Evolutionary conservation across 495 filamentous ascomycete species (phyloP), one percentile per base, ranked within the genome.

Genomic region (Penicillium dipodomyicola): DNA sequence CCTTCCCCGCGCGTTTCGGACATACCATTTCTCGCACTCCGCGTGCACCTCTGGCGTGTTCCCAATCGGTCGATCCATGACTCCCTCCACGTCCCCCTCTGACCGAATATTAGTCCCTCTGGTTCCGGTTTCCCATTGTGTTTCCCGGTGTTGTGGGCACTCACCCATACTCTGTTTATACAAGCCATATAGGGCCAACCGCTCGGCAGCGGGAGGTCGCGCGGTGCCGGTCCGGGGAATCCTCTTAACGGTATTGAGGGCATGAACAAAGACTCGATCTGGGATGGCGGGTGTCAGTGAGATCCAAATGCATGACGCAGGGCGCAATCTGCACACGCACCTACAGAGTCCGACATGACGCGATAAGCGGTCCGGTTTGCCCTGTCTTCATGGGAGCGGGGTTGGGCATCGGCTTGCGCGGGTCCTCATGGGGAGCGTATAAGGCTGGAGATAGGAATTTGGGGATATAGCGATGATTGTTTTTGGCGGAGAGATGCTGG

Each of bases 201-300:
- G 88, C 64, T 92, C 93, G 32, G 81, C 76, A 9, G 92, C 81
- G 35, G 94, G 95, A 19, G 94, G 94, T 39, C 93, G 86, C 49
- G 89, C 83, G 40, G 90, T 90, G 23, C 94, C 93, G 14, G 91
- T 95, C 65, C 91, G 92, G 63, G 91, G 91, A 56, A 98, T 96
- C 65, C 94, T 94, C 73, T 96, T 96, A 60, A 97, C 94, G 27
- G 93, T 97, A 74, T 96, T 96, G 68, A 98, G 85, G 56, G 94
- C 94, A 83, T 98, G 93, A 72, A 93, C 92, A 76, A 98, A 98
- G 71, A 98, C 94, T 67, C 94, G 86, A 77, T 98, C 94, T 96
- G 40, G 11, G 23, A 25, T 25, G 17, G 22, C 15, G 32, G 4
- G 32, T 47, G 42, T 46, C 43, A 47, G 41, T 45, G 32, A 14